Evolutionary conservation across 345 rosid genomes (phyloP).

Genomic region (Pistacia vera): DNA sequence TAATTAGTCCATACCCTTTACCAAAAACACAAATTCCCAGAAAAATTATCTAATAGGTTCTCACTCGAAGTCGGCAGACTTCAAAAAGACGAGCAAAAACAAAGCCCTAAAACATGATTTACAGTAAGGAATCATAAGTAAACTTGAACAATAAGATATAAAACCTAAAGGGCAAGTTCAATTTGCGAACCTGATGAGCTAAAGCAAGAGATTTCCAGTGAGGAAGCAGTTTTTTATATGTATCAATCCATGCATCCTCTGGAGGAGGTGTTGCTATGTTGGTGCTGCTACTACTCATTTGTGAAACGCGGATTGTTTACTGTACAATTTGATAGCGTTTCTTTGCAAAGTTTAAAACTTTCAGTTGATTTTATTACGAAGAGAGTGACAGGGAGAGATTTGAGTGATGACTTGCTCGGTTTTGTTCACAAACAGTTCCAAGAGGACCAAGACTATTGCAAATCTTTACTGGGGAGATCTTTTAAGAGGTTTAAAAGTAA

Average conservation of each 20-base stretch:
- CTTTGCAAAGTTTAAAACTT: not conserved
- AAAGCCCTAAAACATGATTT: not conserved
- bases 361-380: not conserved
- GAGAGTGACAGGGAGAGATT: not conserved
- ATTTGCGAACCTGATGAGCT: conserved; percentile 49
- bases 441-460: not conserved
- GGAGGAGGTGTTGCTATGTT: conserved; percentile 41
- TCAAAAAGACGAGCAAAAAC: not conserved
- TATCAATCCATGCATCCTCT: conserved; percentile 63
- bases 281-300: conserved; percentile 28
- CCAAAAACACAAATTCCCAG: not conserved
- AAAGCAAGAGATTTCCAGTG: conserved; percentile 55
- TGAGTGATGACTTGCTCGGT: not conserved
- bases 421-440: not conserved
- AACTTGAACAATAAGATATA: not conserved
- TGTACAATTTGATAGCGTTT: conserved; percentile 13
- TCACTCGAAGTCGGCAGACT: not conserved
- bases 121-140: not conserved
- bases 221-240: conserved; percentile 51
- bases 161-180: not conserved
- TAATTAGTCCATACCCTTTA: not conserved
- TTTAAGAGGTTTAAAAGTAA: not conserved
- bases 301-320: not conserved
- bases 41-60: not conserved
- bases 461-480: not conserved